Evolutionary conservation across 23 red algal species (phyloP).

Genomic region (Gracilariopsis chorda): DNA sequence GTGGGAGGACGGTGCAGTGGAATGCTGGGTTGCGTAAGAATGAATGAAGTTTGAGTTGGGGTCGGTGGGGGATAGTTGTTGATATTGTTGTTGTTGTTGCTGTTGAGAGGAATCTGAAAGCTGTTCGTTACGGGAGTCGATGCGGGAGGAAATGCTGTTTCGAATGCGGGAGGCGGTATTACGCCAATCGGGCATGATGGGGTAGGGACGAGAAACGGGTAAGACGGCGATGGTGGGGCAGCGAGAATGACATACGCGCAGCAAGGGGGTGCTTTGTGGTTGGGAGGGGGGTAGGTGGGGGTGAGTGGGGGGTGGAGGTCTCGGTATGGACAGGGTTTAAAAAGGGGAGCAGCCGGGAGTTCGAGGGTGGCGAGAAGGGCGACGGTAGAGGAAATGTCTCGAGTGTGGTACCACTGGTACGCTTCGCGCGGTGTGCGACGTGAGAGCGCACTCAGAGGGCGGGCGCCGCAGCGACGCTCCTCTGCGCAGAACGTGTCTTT

Average conservation of each 20-base stretch:
- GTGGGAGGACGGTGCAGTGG: slow-evolving; percentile 6
- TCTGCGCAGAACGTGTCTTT: no score
- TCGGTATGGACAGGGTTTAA: not conserved
- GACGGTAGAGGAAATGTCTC: not conserved
- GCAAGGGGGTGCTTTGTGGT: not conserved
- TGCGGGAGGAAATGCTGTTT: slow-evolving; percentile 45
- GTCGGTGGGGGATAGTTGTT: not conserved
- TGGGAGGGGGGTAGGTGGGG: not conserved
- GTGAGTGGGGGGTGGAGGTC: not conserved
- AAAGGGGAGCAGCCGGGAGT: not conserved
- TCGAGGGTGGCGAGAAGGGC: not conserved
- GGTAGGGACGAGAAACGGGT: not conserved
- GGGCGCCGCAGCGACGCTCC: no score
- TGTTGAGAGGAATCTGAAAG: not conserved
- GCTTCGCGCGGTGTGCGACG: no score
- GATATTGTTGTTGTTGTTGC: not conserved
- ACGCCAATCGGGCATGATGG: slow-evolving; percentile 41
- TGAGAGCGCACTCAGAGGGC: no score
- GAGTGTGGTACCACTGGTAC: not conserved
- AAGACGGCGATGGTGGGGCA: not conserved
- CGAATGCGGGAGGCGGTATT: slow-evolving; percentile 53
- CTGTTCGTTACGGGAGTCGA: slow-evolving; percentile 16
- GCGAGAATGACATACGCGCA: no score
- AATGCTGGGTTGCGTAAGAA: not conserved
- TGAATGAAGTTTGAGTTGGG: not conserved